phyloP scores from a whole-genome alignment of 805 yeast species.

The Kuraishia hungarica region DNA sequence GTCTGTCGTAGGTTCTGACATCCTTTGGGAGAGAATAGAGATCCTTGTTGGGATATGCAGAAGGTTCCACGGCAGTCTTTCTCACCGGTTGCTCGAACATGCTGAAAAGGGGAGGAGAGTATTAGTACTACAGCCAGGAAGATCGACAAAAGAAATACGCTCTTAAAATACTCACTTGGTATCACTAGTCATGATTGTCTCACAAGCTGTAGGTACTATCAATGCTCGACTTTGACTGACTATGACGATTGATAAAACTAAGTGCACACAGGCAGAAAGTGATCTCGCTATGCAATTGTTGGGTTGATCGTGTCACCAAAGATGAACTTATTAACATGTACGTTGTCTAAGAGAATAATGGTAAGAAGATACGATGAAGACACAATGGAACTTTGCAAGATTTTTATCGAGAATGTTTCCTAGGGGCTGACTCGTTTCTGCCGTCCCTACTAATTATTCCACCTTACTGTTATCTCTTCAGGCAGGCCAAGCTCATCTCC shows the following conservation, averaged over 20 bases:
- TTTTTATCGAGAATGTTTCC: no score
- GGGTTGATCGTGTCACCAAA: no score
- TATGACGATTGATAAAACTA: background rate
- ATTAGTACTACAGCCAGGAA: no score
- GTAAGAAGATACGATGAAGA: no score
- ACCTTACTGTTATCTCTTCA: background rate
- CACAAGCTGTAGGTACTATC: background rate
- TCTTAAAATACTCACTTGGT: background rate
- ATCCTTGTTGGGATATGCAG: background rate
- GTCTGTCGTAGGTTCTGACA: conserved; percentile 38
- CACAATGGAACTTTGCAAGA: no score
- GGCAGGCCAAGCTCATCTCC: no score
- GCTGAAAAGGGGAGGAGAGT: background rate
- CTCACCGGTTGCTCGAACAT: background rate
- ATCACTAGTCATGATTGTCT: background rate
- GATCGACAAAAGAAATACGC: no score
- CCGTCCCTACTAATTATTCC: background rate
- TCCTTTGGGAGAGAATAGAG: conserved; percentile 1
- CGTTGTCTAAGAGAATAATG: no score
- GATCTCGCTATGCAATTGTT: no score
- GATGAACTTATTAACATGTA: no score
- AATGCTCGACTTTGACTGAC: background rate
- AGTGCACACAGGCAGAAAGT: no score
- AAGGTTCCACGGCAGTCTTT: background rate
- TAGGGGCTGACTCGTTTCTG: background rate